phyloP scores from a whole-genome alignment of 129 eudicot genomes.

The Ambrosia trifida region DNA sequence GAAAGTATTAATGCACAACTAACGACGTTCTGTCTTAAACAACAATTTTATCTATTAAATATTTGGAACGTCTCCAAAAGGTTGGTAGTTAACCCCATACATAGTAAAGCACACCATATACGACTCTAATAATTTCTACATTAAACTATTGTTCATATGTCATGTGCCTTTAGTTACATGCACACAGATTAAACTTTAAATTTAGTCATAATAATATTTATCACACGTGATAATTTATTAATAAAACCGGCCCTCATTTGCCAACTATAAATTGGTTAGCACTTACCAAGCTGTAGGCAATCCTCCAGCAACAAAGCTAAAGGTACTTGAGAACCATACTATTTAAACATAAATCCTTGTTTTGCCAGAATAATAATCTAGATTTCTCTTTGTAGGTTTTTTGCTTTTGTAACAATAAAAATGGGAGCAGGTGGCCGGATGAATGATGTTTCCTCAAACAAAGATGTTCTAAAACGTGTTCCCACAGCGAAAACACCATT shows the following conservation, averaged over 20 bases:
- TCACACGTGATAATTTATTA: neutral
- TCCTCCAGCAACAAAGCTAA: neutral
- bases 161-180: neutral
- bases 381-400: neutral
- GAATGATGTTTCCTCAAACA: neutral
- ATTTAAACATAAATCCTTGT: neutral
- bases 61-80: neutral
- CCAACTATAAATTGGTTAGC: neutral
- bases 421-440: constrained; percentile 30
- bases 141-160: neutral
- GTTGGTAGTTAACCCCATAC: neutral
- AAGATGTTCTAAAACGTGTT: constrained; percentile 13
- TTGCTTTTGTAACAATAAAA: neutral
- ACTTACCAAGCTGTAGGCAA: neutral
- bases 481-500: constrained; percentile 33
- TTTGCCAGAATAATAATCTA: neutral
- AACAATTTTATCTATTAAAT: neutral
- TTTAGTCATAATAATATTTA: too few species aligned
- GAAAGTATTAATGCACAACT: neutral
- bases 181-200: neutral
- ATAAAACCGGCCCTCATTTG: neutral
- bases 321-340: neutral
- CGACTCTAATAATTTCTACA: neutral
- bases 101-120: neutral
- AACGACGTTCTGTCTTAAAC: neutral